Evolutionary conservation across 1,284 basidiomycete species (phyloP), one percentile per base, ranked within the genome.

Genomic region (Boletellus sp.): DNA sequence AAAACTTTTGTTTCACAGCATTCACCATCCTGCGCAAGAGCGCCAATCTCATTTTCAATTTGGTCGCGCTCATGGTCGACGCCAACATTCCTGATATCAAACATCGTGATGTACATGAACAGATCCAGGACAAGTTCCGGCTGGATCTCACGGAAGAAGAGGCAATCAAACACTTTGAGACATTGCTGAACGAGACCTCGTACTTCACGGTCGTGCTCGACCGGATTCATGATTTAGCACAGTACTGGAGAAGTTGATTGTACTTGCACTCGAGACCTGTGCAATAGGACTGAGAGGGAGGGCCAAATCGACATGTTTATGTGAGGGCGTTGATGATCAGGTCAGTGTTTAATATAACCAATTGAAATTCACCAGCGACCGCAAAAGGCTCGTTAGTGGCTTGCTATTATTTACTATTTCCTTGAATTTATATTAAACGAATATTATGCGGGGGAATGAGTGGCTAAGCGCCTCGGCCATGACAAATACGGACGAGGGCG

Each of bases 31-130:
- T 99, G 44, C 81, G 96, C 52, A 98, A 98, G 77, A 93, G 88
- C 63, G 91, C 95, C n/a, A 99, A 97, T 70, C 80, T 99, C 34
- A 96, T 99, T 48, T 76, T 99, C 49, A 99, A 99, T 69, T 73
- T 99, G 49, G 89, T 99, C 14, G 87, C 93, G 1, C 79, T 99
- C 41, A 99, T 99, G 96, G 87, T 95, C 8, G 94, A 98, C 57
- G 95, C 94, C 0, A 94, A 96, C 57, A 96, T 99, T 22, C 94
- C 94, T 10, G 95, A 99, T 62, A 97, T 99, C 73, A 91, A 94
- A 62, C 84, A 90, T 56, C 83, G 86, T n/a, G 85, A 90, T 59
- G 86, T 91, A 4, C 80, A 84, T 52, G 83, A 83, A 56, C 84
- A 94, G 70, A 86, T 99, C 14, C 91, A 97, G 61, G 95, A 98